These are phyloP conservation scores for Parmales sp. DNA, from an alignment of 108 stramenopile species.

Conservation along the genomic window DNA sequence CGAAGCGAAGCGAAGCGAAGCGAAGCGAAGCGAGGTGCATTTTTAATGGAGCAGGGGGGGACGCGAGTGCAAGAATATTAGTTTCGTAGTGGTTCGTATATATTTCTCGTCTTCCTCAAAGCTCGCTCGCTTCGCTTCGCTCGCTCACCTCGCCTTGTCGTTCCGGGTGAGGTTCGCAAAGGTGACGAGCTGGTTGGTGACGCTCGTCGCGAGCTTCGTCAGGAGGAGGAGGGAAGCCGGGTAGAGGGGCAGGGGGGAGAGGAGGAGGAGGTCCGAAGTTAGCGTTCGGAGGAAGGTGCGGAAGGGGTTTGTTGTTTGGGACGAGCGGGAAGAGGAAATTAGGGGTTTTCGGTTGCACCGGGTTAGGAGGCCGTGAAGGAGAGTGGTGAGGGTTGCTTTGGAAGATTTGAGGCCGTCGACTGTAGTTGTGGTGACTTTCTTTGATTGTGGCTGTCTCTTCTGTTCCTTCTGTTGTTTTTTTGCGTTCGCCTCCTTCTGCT, in stretches of 20 bases:
- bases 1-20: neutral
- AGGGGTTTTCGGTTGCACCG: too few relatives aligned
- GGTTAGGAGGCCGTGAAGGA: too few relatives aligned
- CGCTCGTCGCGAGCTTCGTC: slow-evolving; percentile 36
- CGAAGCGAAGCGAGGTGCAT: neutral
- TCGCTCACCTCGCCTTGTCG: slow-evolving; percentile 11
- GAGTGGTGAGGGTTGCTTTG: too few relatives aligned
- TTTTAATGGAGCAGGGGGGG: too few relatives aligned
- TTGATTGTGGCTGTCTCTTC: neutral
- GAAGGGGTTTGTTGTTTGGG: slow-evolving; percentile 29
- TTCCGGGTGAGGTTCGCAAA: slow-evolving; percentile 37
- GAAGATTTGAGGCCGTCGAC: neutral
- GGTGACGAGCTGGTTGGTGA: slow-evolving; percentile 47
- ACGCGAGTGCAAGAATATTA: too few relatives aligned
- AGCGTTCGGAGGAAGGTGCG: slow-evolving; percentile 70
- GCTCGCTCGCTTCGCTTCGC: slow-evolving; percentile 63
- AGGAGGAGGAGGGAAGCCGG: slow-evolving; percentile 82
- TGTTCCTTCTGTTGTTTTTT: neutral
- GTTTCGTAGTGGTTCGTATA: too few relatives aligned
- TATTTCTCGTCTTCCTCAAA: slow-evolving; percentile 77
- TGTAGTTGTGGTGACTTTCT: neutral
- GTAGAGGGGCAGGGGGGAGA: slow-evolving; percentile 66
- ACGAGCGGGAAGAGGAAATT: neutral
- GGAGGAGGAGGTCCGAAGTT: slow-evolving; percentile 72
- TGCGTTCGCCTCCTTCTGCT: neutral